These are phyloP conservation scores for Ophiostoma ulmi DNA, from an alignment of 2,329 filamentous ascomycete species.

Conservation along the genomic window DNA sequence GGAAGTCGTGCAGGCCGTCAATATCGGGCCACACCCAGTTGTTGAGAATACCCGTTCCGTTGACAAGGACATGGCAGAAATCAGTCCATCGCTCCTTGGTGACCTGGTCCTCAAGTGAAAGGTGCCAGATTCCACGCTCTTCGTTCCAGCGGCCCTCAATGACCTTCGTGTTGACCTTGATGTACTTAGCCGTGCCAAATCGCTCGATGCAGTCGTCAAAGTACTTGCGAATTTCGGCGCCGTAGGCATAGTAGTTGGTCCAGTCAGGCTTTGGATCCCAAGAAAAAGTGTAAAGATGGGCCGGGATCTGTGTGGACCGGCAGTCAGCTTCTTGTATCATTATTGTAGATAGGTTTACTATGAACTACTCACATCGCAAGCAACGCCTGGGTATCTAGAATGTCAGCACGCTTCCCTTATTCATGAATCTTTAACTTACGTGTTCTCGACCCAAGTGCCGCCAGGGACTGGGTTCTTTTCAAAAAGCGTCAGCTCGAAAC, in stretches of 20 bases:
- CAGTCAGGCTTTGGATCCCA: conserved; percentile 34
- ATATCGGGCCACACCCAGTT: conserved; percentile 31
- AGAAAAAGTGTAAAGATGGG: conserved; percentile 39
- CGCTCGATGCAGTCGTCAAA: conserved; percentile 34
- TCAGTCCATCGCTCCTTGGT: conserved; percentile 28
- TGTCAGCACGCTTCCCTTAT: neutral
- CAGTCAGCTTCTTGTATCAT: neutral
- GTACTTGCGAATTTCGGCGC: conserved; percentile 31
- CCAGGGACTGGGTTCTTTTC: conserved; percentile 46
- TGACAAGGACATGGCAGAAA: conserved; percentile 27
- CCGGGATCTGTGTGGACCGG: conserved; percentile 26
- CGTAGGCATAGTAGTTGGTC: conserved; percentile 32
- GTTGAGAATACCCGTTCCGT: conserved; percentile 29
- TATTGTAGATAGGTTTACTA: neutral
- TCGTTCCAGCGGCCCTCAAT: conserved; percentile 43
- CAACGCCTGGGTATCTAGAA: neutral
- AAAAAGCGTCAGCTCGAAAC: conserved; percentile 38
- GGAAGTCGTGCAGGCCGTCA: conserved; percentile 34
- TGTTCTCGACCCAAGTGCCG: conserved; percentile 51
- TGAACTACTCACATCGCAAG: neutral
- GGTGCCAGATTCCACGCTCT: conserved; percentile 37
- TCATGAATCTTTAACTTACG: conserved; percentile 26
- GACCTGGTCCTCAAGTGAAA: conserved; percentile 33
- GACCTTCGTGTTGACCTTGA: conserved; percentile 43
- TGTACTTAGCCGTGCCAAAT: conserved; percentile 38